A percentile compares a stretch with the other conserved stretches of the same genome.
phyloP scores from a whole-genome alignment of 371 early-diverging fungal species.

The Lichtheimia ramosa region DNA sequence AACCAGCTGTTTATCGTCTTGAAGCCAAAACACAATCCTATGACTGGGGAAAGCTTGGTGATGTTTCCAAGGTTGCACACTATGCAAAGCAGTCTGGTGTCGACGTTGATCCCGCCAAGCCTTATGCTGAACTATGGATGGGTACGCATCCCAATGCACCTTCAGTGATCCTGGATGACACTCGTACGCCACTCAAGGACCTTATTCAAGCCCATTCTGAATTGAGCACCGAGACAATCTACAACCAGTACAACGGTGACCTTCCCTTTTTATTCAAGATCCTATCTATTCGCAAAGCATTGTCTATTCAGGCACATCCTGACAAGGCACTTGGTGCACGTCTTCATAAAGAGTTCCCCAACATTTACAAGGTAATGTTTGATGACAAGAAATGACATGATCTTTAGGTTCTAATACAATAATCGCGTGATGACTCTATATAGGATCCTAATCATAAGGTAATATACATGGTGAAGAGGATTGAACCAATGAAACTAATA shows the following conservation, averaged over 20 bases:
- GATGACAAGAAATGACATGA: not conserved
- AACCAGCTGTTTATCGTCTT: conserved; percentile 39
- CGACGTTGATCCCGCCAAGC: conserved; percentile 58
- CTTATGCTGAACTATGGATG: conserved; percentile 99
- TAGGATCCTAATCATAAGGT: conserved; percentile 59
- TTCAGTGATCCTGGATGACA: conserved; percentile 49
- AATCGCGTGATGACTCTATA: not conserved
- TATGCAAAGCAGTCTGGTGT: conserved; percentile 66
- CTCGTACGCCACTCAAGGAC: conserved; percentile 54
- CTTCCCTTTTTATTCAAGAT: conserved; percentile 98
- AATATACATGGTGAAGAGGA: not conserved
- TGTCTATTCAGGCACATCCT: conserved; percentile 98
- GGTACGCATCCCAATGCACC: conserved; percentile 96
- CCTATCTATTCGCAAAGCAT: conserved; percentile 90
- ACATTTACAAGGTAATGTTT: conserved; percentile 79
- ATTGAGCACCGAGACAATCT: conserved; percentile 52
- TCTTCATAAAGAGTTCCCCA: conserved; percentile 72
- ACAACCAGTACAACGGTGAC: conserved; percentile 68
- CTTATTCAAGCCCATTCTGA: conserved; percentile 47
- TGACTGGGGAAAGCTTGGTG: conserved; percentile 96
- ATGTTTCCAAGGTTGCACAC: conserved; percentile 79
- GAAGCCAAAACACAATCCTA: conserved; percentile 77
- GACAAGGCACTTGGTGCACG: conserved; percentile 83
- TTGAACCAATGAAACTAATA: not conserved
- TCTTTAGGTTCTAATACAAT: too few relatives aligned